Percentiles rank a stretch among this genome's conserved stretches.
Conservation (phyloP, 331 rosid genomes). For the Acacia pycnantha region DNA sequence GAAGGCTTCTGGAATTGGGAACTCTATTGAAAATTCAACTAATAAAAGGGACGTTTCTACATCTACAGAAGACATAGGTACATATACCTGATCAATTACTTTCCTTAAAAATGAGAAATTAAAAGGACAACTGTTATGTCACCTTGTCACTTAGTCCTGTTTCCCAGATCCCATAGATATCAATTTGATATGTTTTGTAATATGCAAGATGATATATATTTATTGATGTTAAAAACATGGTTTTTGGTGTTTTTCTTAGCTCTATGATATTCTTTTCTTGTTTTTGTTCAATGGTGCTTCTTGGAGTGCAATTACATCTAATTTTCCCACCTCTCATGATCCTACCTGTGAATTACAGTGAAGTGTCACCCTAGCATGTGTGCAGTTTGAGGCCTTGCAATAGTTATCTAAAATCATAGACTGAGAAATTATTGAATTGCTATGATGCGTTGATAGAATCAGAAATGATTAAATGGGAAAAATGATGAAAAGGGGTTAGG, state of each 20-base stretch:
- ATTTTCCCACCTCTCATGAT: too few relatives aligned
- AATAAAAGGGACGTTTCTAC: slow-evolving; percentile 67
- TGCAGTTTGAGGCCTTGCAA: too few relatives aligned
- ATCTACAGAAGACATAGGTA: slow-evolving; percentile 92
- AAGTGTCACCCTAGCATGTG: too few relatives aligned
- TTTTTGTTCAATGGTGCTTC: too few relatives aligned
- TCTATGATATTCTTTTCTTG: neutral
- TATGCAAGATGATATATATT: neutral
- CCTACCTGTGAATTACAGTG: too few relatives aligned
- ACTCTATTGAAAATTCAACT: slow-evolving; percentile 44
- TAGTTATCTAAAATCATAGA: too few relatives aligned
- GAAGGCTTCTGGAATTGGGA: slow-evolving; percentile 68
- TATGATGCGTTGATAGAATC: too few relatives aligned
- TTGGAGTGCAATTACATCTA: too few relatives aligned
- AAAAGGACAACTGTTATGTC: neutral
- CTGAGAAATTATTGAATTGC: too few relatives aligned
- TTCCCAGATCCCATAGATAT: neutral
- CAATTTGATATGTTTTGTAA: neutral
- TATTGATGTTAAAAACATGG: neutral
- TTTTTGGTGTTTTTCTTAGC: neutral
- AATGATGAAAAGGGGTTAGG: too few relatives aligned
- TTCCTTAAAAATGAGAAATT: neutral
- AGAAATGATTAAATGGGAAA: too few relatives aligned
- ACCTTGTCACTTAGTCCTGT: neutral
- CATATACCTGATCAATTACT: slow-evolving; percentile 2